Base-by-base conservation (phyloP, 2,329 filamentous ascomycete genomes). In the Hirsutella minnesotensis region DNA sequence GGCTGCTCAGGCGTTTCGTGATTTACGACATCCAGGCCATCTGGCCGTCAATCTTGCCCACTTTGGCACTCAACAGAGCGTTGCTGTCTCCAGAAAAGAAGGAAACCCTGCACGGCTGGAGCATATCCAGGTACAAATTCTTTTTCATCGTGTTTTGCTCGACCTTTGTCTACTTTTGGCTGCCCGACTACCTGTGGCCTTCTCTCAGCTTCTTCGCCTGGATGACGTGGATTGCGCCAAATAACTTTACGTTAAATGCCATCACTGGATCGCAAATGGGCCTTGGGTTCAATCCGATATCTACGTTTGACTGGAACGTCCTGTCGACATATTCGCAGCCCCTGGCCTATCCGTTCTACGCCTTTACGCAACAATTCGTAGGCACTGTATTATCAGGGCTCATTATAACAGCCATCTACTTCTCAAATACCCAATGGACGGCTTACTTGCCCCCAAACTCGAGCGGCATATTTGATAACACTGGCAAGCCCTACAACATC, bases 261-360 rank as follows among this genome's bases (percentile, higher is more conserved):
- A 52, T 72, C 10, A 72, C 68, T 0, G 66, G 67, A 0, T 63
- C 65, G 0, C 54, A 53, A 1, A 57, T 59, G 0, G 64, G 64
- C 0, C 53, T 71, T 30, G 70, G 61, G 5, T 70, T 70, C 54
- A 74, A 70, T 47, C 71, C 31, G 12, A n/a, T 33, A 15, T 33
- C 70, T 0, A 73, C 65, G 0, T 72, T 72, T 30, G 71, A 75
- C 53, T 71, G 67, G 62, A 73, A 73, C 39, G 51, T 62, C 2
- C 46, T 53, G 5, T 46, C 46, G 2, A 30, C 42, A 9, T 56
- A 55, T 0, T 30, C 42, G 3, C 29, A 44, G 20, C 58, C 63
- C 0, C 56, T 67, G 30, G 46, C 47, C 0, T 51, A 54, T 42
- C 67, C 67, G 0, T 69, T 69, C 40, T 68, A 68, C 44, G 57